Evolutionary conservation across 495 filamentous ascomycete species (phyloP), one percentile per base, ranked within the genome.

Genomic region (Hyaloscypha hepaticicola): DNA sequence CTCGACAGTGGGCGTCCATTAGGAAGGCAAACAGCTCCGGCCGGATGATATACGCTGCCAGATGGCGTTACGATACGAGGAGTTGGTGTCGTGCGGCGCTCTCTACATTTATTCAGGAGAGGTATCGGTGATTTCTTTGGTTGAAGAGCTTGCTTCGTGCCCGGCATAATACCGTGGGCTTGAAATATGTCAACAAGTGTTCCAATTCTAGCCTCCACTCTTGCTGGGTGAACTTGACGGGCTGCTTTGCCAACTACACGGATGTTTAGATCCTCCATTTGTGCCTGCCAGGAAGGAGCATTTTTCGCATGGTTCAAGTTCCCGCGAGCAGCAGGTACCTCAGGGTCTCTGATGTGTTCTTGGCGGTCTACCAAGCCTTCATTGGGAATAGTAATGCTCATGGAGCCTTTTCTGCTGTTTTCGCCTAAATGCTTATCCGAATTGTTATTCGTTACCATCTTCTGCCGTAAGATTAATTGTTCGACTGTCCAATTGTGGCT

Each of bases 101-200:
- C n/a, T 5, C 22, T 21, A 29, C 26, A 31, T 21, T 16, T 28
- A 45, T 55, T 19, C 38, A 34, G 19, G 27, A 48, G 22, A 5
- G 38, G 26, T 21, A 25, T 16, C 12, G 8, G 58, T 51, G 22
- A 60, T 4, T 6, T 12, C n/a, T 58, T 16, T 31, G 24, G 27
- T 1, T 24, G 34, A n/a, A 63, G 22, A 26, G 34, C 25, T 21
- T 53, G 22, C 31, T 33, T 60, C 1, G 64, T 21, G 9, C 25
- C 50, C 1, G 60, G 57, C 67, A 69, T 66, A 1, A 66, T 14
- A 16, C 67, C 63, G 6, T 25, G 67, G 3, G 58, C 52, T 33
- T 69, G 63, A 33, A 69, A 69, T 27, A 69, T 55, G 8, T 66
- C 63, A 27, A 69, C 58, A 8, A 64, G 60, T 1, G 52, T 56